A percentile compares a stretch with the other conserved stretches of the same genome.
Evolutionary conservation across 2,329 filamentous ascomycete genomes (phyloP).

Genomic region (Colletotrichum noveboracense): DNA sequence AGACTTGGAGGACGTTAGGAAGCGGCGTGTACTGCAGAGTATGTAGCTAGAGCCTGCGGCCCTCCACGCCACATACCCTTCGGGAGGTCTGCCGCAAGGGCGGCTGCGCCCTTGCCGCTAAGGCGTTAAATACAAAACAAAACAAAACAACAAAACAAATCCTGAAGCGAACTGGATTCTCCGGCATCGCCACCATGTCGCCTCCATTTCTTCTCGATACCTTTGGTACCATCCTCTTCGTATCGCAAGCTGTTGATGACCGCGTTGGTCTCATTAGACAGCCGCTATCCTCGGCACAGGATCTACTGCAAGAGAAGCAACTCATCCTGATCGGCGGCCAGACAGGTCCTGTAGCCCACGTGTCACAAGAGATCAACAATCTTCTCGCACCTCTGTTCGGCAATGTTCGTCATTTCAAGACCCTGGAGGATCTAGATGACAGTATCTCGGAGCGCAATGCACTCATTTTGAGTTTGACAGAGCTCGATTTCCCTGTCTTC

Average conservation of each 20-base stretch:
- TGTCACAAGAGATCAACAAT: neutral
- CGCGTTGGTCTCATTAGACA: neutral
- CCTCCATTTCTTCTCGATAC: neutral
- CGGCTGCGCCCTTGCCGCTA: no score
- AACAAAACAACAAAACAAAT: no score
- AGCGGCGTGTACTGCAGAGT: no score
- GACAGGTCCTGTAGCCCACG: neutral
- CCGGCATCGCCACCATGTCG: constrained; percentile 1
- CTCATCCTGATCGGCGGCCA: neutral
- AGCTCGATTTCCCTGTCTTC: constrained; percentile 27
- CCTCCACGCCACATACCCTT: no score
- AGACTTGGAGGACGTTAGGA: no score
- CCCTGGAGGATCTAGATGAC: neutral
- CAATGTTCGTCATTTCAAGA: neutral
- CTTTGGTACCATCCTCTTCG: constrained; percentile 22
- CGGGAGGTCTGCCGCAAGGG: no score
- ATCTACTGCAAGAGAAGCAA: neutral
- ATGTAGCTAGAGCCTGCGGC: no score
- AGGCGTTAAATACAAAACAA: no score
- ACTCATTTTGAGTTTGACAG: neutral
- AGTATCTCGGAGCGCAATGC: neutral
- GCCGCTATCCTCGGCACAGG: neutral
- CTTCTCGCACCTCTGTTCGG: neutral
- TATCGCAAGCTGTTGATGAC: constrained; percentile 22
- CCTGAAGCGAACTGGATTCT: constrained; percentile 1